Evolutionary conservation across 2,329 filamentous ascomycete genomes (phyloP).

Genomic region (Dothistroma septosporum): DNA sequence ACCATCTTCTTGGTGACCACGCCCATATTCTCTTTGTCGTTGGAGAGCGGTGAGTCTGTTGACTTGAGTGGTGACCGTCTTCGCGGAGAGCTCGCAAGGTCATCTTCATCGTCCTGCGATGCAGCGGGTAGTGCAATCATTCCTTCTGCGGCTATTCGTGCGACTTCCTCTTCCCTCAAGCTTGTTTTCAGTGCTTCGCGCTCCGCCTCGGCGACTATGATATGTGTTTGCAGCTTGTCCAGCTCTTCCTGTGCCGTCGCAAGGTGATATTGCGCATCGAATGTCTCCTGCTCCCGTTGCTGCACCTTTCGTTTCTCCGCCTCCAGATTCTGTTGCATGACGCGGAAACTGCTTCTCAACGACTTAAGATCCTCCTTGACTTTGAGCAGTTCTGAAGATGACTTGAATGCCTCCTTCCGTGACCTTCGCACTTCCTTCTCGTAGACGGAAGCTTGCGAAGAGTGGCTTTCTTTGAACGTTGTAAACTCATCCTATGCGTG

Average conservation of each 20-base stretch:
- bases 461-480: slow-evolving; percentile 59
- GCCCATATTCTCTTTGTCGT: slow-evolving; percentile 45
- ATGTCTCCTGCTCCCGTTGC: slow-evolving; percentile 64
- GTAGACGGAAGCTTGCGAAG: slow-evolving; percentile 48
- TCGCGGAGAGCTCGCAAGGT: slow-evolving; percentile 50
- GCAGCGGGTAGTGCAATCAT: slow-evolving; percentile 60
- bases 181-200: slow-evolving; percentile 69
- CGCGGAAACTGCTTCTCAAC: slow-evolving; percentile 52
- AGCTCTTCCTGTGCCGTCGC: slow-evolving; percentile 64
- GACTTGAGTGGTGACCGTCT: slow-evolving; percentile 33
- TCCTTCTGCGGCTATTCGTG: slow-evolving; percentile 68
- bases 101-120: slow-evolving; percentile 54
- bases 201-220: slow-evolving; percentile 66
- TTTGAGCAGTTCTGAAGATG: slow-evolving; percentile 65
- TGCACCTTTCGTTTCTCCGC: slow-evolving; percentile 60
- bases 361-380: slow-evolving; percentile 70
- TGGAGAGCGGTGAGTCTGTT: slow-evolving; percentile 46
- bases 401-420: slow-evolving; percentile 70
- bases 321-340: slow-evolving; percentile 57
- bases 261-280: slow-evolving; percentile 62
- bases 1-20: slow-evolving; percentile 43
- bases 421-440: slow-evolving; percentile 69
- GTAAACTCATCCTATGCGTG: slow-evolving; percentile 61
- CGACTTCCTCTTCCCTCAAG: slow-evolving; percentile 68
- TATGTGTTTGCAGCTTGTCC: slow-evolving; percentile 57